Percentiles rank a stretch among this genome's conserved stretches.
These are phyloP conservation scores for Aspergillus pseudoglaucus DNA, from an alignment of 2,329 filamentous ascomycete genomes.

Conservation along the genomic window DNA sequence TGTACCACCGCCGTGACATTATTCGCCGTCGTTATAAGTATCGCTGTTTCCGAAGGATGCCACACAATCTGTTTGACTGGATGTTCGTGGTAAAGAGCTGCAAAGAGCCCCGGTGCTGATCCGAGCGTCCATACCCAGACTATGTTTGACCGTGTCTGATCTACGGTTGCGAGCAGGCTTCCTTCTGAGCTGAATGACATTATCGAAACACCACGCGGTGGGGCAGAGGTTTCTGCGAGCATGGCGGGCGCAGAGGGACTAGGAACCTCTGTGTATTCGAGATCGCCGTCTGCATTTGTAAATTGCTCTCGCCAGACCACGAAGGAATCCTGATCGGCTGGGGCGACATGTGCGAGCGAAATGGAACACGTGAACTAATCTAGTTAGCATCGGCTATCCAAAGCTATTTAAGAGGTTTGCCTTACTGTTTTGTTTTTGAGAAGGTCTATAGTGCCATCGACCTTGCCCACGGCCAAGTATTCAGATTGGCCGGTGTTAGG, in stretches of 20 bases:
- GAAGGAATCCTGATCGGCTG: constrained; percentile 23
- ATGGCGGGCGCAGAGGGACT: constrained; percentile 30
- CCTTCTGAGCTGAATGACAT: constrained; percentile 36
- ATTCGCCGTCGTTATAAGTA: constrained; percentile 35
- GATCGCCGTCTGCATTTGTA: constrained; percentile 20
- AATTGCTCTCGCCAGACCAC: constrained; percentile 31
- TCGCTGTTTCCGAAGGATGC: constrained; percentile 30
- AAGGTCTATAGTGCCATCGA: constrained; percentile 46
- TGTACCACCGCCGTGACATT: constrained; percentile 26
- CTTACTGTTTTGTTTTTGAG: constrained; percentile 39
- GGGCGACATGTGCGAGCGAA: constrained; percentile 29
- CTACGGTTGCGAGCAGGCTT: constrained; percentile 31
- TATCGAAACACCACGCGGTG: constrained; percentile 30
- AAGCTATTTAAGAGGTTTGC: not conserved
- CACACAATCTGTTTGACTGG: constrained; percentile 35
- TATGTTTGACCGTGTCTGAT: constrained; percentile 37
- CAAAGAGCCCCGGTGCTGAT: constrained; percentile 19
- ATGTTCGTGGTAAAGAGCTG: constrained; percentile 38
- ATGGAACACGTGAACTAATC: constrained; percentile 27
- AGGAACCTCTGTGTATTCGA: constrained; percentile 34
- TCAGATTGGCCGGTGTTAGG: constrained; percentile 22
- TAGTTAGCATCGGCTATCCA: constrained; percentile 2
- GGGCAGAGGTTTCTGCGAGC: constrained; percentile 22
- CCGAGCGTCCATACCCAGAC: constrained; percentile 41
- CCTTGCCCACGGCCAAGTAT: constrained; percentile 45